Conservation (phyloP, 75 land plant species). For the Cupressus sempervirens region DNA sequence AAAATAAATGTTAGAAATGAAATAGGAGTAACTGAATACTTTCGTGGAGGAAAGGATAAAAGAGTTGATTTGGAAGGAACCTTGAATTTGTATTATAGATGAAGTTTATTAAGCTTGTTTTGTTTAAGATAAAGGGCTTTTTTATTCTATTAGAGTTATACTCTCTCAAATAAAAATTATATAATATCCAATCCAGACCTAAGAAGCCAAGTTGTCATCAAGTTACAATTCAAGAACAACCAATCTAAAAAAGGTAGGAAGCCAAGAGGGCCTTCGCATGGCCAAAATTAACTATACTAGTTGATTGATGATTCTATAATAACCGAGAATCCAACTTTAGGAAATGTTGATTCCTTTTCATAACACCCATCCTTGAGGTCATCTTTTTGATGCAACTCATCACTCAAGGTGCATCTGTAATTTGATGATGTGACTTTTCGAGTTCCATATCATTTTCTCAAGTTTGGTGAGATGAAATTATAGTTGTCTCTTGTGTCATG, state of each 20-base stretch:
- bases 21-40: not conserved
- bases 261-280: not conserved
- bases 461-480: not conserved
- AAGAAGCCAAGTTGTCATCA: not conserved
- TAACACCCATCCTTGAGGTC: not conserved
- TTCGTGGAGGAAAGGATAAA: not conserved
- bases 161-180: not conserved
- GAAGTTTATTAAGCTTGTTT: not conserved
- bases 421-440: not conserved
- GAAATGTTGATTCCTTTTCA: not conserved
- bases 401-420: not conserved
- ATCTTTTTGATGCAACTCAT: not conserved
- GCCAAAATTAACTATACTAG: not conserved
- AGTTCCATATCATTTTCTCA: not conserved
- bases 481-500: not conserved
- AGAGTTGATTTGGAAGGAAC: not conserved
- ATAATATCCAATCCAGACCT: not conserved
- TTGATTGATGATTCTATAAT: too few relatives aligned
- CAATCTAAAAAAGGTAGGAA: not conserved
- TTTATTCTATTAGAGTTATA: not conserved
- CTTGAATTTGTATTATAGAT: not conserved
- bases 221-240: not conserved
- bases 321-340: not conserved
- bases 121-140: too few relatives aligned
- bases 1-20: not conserved